These are phyloP conservation scores for Paramecium sonneborni DNA, from an alignment of 73 alveolate species.

Conservation along the genomic window DNA sequence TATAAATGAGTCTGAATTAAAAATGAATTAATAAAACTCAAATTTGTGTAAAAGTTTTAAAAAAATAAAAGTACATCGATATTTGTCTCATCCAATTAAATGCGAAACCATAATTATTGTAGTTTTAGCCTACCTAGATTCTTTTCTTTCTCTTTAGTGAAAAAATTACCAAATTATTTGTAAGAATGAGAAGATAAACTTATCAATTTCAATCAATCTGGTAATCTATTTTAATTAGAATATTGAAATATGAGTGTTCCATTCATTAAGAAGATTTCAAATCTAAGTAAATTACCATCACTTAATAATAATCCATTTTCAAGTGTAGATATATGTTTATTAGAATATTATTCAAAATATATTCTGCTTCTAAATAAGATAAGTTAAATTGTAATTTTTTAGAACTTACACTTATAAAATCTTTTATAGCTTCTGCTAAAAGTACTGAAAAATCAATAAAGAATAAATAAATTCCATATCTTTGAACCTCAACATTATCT, in stretches of 20 bases:
- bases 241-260: constrained; percentile 24
- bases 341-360: background rate
- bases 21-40: constrained; percentile 36
- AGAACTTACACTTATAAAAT: background rate
- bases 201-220: background rate
- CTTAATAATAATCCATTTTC: too few species aligned
- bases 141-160: background rate
- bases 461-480: background rate
- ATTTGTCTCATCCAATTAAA: constrained; percentile 16
- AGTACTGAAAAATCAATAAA: background rate
- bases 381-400: background rate
- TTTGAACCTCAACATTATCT: background rate
- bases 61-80: background rate
- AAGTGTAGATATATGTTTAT: background rate
- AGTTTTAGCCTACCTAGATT: background rate
- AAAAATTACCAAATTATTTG: background rate
- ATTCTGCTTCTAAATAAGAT: background rate
- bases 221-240: too few species aligned
- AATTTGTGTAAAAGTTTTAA: background rate
- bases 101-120: background rate
- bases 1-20: constrained; percentile 28
- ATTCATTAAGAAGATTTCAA: background rate
- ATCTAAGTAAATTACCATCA: background rate
- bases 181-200: background rate
- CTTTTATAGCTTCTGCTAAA: background rate